phyloP scores from a whole-genome alignment of 352 stramenopile genomes.

The Phytophthora uliginosa region DNA sequence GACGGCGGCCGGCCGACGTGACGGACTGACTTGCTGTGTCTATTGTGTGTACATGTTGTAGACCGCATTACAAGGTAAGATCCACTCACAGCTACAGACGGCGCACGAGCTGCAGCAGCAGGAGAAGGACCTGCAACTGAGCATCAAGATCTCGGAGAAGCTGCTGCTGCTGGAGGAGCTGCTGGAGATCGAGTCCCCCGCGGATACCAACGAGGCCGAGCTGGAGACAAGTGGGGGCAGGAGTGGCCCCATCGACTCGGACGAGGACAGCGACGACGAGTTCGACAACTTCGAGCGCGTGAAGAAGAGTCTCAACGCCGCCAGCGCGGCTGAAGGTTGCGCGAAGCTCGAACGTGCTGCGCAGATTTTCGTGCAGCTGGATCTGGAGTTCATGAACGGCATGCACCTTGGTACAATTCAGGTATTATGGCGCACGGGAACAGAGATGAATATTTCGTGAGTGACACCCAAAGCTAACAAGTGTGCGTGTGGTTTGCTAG shows the following conservation, averaged over 20 bases:
- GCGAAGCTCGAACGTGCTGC: conserved; percentile 81
- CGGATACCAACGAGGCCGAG: conserved; percentile 39
- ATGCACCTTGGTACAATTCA: conserved; percentile 77
- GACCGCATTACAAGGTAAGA: conserved; percentile 61
- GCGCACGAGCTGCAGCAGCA: conserved; percentile 55
- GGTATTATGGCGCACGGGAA: conserved; percentile 36
- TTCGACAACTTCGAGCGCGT: conserved; percentile 84
- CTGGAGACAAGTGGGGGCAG: background rate
- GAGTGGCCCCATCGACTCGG: conserved; percentile 17
- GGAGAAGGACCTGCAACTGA: conserved; percentile 65
- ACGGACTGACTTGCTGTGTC: conserved; percentile 8
- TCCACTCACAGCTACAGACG: conserved; percentile 59
- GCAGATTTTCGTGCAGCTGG: conserved; percentile 78
- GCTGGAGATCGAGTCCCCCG: conserved; percentile 66
- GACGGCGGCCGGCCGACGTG: background rate
- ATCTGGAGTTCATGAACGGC: conserved; percentile 80
- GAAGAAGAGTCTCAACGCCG: conserved; percentile 44
- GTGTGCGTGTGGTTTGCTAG: conserved; percentile 30
- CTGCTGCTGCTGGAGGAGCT: conserved; percentile 81
- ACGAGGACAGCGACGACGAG: conserved; percentile 56
- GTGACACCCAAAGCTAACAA: background rate
- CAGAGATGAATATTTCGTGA: no score
- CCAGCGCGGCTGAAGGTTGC: conserved; percentile 63
- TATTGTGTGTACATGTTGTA: conserved; percentile 17
- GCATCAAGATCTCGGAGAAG: conserved; percentile 82